These are phyloP conservation scores for Colletotrichum sp. DNA, from an alignment of 2,329 filamentous ascomycete genomes.

Conservation along the genomic window DNA sequence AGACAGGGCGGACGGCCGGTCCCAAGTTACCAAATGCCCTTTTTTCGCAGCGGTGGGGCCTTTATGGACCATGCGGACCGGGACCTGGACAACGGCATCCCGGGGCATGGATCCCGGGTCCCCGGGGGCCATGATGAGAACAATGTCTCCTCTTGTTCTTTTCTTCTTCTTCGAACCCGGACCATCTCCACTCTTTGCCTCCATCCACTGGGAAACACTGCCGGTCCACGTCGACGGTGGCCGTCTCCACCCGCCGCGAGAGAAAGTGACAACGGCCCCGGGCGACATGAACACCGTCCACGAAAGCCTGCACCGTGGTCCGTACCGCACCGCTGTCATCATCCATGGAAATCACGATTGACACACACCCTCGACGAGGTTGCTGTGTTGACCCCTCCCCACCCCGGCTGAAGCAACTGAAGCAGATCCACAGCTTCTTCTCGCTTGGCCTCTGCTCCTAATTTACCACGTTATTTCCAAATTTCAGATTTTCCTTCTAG, in stretches of 20 bases:
- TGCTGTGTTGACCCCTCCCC: not conserved
- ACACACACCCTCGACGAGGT: not conserved
- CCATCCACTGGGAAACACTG: constrained; percentile 17
- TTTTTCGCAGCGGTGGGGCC: not conserved
- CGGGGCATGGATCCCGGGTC: constrained; percentile 11
- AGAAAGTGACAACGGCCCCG: not conserved
- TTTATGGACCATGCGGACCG: not conserved
- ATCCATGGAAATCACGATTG: not conserved
- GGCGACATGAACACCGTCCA: not conserved
- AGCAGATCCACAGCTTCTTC: not conserved
- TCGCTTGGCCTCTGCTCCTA: constrained; percentile 11
- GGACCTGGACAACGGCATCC: not conserved
- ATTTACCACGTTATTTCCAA: constrained; percentile 17
- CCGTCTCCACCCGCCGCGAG: not conserved
- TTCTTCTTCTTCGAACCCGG: not conserved
- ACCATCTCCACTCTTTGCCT: not conserved
- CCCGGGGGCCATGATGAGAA: not conserved
- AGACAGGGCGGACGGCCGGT: not conserved
- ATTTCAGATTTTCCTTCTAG: constrained; percentile 9
- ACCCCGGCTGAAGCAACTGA: constrained; percentile 6
- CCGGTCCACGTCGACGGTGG: not conserved
- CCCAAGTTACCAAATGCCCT: not conserved
- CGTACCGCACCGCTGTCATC: not conserved
- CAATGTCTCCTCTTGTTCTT: not conserved
- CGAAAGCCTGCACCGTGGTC: not conserved